A percentile compares a stretch with the other conserved stretches of the same genome.
Conservation (phyloP, 78 protist species). For the Polysphondylium violaceum region DNA sequence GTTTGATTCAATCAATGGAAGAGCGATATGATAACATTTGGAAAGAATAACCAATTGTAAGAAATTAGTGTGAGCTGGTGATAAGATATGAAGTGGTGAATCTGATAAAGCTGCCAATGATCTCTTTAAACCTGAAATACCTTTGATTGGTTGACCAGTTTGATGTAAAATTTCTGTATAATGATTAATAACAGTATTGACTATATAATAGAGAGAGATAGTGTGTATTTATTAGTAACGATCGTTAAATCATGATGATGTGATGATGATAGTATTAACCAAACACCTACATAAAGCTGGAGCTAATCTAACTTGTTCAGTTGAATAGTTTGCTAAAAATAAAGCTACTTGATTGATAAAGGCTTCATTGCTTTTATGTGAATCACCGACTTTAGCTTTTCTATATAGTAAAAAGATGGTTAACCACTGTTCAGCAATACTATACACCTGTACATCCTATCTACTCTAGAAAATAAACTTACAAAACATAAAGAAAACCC, state of each 20-base stretch:
- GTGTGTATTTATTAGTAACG: not conserved
- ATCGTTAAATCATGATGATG: too few relatives aligned
- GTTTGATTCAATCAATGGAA: constrained; percentile 27
- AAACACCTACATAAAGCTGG: constrained; percentile 32
- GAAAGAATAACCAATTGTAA: constrained; percentile 66
- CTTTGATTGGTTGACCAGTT: constrained; percentile 20
- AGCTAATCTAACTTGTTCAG: constrained; percentile 38
- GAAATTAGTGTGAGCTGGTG: constrained; percentile 72
- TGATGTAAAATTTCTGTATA: constrained; percentile 25
- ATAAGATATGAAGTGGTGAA: not conserved
- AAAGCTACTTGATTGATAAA: constrained; percentile 10
- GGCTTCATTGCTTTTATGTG: not conserved
- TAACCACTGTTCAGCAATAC: not conserved
- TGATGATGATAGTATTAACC: not conserved
- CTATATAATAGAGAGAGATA: constrained; percentile 10
- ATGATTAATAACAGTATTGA: constrained; percentile 29
- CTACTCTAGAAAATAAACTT: not conserved
- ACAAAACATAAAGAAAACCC: constrained; percentile 75
- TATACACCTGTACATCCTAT: not conserved
- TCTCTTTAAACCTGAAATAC: constrained; percentile 29
- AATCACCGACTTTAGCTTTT: constrained; percentile 41
- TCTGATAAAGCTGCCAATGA: constrained; percentile 18
- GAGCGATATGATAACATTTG: constrained; percentile 60
- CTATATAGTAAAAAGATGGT: not conserved
- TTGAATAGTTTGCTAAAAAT: not conserved